These are phyloP conservation scores for Melaleuca alternifolia DNA, from an alignment of 345 rosid genomes.

Conservation along the genomic window DNA sequence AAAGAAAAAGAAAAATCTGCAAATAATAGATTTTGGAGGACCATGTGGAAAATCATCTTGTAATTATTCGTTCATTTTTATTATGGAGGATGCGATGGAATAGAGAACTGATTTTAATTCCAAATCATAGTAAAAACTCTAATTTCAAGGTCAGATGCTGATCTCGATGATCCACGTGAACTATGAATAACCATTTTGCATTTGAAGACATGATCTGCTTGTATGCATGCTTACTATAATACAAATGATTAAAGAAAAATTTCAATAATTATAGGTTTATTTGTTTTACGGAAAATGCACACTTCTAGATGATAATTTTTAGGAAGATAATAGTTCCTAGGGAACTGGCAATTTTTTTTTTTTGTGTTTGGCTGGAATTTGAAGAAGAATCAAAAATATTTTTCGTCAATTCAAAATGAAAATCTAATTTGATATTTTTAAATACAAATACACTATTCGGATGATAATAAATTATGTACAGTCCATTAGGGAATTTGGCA, in stretches of 20 bases:
- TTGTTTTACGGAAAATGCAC: too few species aligned
- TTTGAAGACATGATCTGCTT: neutral
- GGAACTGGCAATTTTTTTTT: too few species aligned
- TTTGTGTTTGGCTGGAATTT: too few species aligned
- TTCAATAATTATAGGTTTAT: neutral
- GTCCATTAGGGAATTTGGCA: too few species aligned
- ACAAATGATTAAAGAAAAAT: neutral
- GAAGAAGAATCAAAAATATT: too few species aligned
- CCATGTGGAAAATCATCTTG: neutral
- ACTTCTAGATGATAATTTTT: too few species aligned
- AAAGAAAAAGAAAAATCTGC: neutral
- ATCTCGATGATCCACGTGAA: neutral
- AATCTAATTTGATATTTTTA: too few species aligned
- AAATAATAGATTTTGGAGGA: neutral
- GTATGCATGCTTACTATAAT: neutral
- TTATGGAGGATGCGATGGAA: neutral
- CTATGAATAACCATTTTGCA: neutral
- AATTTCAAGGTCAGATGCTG: neutral
- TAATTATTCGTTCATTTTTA: neutral
- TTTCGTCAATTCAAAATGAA: too few species aligned
- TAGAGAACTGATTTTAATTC: neutral
- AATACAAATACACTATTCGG: too few species aligned
- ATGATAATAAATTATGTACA: too few species aligned
- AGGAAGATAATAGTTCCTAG: too few species aligned
- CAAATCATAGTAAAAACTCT: neutral